phyloP scores from a whole-genome alignment of 495 filamentous ascomycete species.

The Podospora pseudopauciseta region DNA sequence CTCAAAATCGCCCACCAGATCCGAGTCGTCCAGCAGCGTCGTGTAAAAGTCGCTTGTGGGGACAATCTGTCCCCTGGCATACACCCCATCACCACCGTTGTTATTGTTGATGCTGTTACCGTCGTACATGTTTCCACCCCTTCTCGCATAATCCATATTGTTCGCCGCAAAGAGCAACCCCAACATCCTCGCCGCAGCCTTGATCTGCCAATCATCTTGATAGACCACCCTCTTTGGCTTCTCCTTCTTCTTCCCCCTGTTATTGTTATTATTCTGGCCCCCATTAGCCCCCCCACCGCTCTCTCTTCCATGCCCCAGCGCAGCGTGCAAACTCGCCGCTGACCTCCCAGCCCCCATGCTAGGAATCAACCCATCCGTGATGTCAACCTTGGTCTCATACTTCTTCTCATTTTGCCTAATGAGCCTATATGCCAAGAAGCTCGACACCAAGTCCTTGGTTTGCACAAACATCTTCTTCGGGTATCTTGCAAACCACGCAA shows the following conservation, averaged over 20 bases:
- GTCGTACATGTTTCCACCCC: conserved; percentile 1
- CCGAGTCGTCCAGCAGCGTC: conserved; percentile 76
- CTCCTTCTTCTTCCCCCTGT: conserved; percentile 44
- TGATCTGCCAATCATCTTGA: conserved; percentile 88
- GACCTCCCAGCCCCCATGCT: conserved; percentile 59
- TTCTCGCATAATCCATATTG: conserved; percentile 47
- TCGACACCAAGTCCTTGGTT: conserved; percentile 68
- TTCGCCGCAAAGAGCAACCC: conserved; percentile 82
- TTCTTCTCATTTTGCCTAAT: conserved; percentile 69
- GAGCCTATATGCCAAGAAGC: conserved; percentile 81
- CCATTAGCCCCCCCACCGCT: too few relatives aligned
- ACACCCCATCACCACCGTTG: conserved; percentile 13
- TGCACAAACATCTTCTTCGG: conserved; percentile 65
- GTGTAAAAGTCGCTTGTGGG: conserved; percentile 87
- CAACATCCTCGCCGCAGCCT: conserved; percentile 76
- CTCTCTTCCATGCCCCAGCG: conserved; percentile 53
- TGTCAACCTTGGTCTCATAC: conserved; percentile 52
- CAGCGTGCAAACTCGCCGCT: conserved; percentile 67
- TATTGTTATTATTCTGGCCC: conserved; percentile 18
- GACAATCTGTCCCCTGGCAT: conserved; percentile 40
- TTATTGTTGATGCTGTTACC: not conserved
- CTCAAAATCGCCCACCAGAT: conserved; percentile 85
- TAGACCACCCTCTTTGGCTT: conserved; percentile 59
- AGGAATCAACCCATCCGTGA: conserved; percentile 66
- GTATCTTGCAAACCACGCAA: conserved; percentile 79